Evolutionary conservation across 176 grass and related monocot genomes (phyloP).

Genomic region (Elymus sibiricus): DNA sequence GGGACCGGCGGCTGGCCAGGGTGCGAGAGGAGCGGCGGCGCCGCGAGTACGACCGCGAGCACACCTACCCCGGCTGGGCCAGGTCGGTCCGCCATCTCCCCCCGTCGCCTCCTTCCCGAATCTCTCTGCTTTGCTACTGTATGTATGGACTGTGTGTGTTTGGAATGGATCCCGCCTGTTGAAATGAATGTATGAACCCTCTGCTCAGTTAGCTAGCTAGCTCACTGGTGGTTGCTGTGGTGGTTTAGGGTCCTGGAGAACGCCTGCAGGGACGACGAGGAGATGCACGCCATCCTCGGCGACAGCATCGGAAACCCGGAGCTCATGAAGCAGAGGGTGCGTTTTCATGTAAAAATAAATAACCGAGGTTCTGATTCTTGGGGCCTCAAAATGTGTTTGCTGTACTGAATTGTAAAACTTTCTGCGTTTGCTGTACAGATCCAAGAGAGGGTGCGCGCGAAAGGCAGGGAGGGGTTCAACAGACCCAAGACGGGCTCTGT

Average conservation of each 20-base stretch:
- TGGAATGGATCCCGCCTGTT: too few species aligned
- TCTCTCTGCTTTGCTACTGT: background rate
- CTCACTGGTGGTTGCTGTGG: background rate
- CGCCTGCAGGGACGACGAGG: slow-evolving; percentile 78
- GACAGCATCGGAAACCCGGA: slow-evolving; percentile 94
- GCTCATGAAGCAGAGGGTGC: slow-evolving; percentile 89
- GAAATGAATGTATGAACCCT: background rate
- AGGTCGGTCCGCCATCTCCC: slow-evolving; percentile 29
- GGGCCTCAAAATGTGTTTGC: background rate
- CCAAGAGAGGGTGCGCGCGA: slow-evolving; percentile 72
- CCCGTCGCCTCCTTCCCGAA: background rate
- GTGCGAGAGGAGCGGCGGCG: slow-evolving; percentile 82
- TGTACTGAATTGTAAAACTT: background rate
- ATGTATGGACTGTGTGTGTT: background rate
- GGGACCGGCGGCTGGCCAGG: slow-evolving; percentile 76
- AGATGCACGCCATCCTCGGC: slow-evolving; percentile 81
- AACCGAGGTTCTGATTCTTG: background rate
- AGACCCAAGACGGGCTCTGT: slow-evolving; percentile 77
- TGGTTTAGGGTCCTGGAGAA: slow-evolving; percentile 77
- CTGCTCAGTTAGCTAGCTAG: background rate
- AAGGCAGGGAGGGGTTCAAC: slow-evolving; percentile 64
- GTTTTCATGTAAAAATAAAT: background rate
- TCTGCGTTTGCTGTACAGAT: slow-evolving; percentile 41
- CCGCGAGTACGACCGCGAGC: slow-evolving; percentile 59
- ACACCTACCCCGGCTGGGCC: slow-evolving; percentile 84